Evolutionary conservation across 2,329 filamentous ascomycete species (phyloP).

Genomic region (Sphaerulina musiva): DNA sequence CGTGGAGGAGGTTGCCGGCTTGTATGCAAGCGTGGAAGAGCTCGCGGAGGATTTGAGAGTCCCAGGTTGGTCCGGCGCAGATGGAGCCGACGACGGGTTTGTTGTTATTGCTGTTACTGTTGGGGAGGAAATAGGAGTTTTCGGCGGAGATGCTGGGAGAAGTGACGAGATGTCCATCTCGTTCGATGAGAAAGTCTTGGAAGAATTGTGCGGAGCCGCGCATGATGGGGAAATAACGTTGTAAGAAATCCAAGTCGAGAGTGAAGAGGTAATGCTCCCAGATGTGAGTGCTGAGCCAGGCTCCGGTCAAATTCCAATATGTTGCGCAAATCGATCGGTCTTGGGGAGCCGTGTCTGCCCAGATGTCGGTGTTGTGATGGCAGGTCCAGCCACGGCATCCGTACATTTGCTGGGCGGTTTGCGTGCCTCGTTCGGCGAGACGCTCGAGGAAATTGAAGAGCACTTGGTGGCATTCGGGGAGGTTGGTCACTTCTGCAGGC

Average conservation of each 20-base stretch:
- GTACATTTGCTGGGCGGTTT: slow-evolving; percentile 1
- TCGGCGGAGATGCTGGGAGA: neutral
- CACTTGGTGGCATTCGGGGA: neutral
- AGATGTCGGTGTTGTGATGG: slow-evolving; percentile 2
- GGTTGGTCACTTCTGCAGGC: slow-evolving; percentile 48
- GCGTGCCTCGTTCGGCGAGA: neutral
- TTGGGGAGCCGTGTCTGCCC: neutral
- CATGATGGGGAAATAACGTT: neutral
- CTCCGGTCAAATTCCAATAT: slow-evolving; percentile 1
- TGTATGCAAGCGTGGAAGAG: neutral
- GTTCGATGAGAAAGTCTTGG: neutral
- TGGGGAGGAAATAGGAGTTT: neutral
- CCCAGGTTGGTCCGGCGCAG: neutral
- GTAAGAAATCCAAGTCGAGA: neutral
- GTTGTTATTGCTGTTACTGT: neutral
- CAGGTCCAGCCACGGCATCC: neutral
- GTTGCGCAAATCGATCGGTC: neutral
- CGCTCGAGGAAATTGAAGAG: neutral
- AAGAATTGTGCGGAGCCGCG: neutral
- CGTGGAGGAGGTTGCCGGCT: neutral
- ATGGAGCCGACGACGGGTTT: neutral
- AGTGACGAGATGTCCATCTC: neutral
- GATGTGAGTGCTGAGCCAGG: neutral
- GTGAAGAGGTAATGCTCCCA: neutral
- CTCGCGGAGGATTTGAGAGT: slow-evolving; percentile 2